Evolutionary conservation across 2,329 filamentous ascomycete species (phyloP), one percentile per base, ranked within the genome.

Genomic region (Beauveria sp.): DNA sequence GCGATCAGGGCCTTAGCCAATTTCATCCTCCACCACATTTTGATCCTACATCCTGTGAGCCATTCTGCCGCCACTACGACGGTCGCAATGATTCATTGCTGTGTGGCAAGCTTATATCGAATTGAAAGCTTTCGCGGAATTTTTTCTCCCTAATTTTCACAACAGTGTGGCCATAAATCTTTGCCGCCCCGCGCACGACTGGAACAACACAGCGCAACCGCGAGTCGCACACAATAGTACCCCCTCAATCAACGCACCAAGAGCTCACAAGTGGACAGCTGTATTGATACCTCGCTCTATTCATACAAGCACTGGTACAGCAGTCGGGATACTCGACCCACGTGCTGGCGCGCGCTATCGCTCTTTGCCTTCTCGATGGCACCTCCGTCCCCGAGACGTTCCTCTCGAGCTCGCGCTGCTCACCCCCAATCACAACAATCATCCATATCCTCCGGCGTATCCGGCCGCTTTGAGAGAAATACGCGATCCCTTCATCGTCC

Each of bases 371-470:
- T 40, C n/a, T 58, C 78, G 80, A 84, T 84, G 83, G 82, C 83
- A 80, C 82, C 79, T 72, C 78, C 78, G 69, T 84, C 89, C 73
- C 90, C 90, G 74, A 89, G 93, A 78, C 90, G 93, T 74, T 96
- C 93, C 72, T 95, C 93, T 76, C 88, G 93, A 83, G 91, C 91
- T 80, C 90, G 91, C 73, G 86, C 86, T 71, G 87, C 85, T 69
- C 89, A 93, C 79, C 83, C 87, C 70, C 84, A 86, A 76, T 86
- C 88, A 69, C 87, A 91, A 69, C 88, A 91, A 69, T 91, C 89
- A 65, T 91, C 89, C 65, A 87, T 89, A 55, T 93, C 91, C 48
- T 93, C 87, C 64, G 89, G 88, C 70, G 87, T 89, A 48, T 93
- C 90, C 64, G 84, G 83, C 68, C 90, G 90, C 70, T 82, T 82